Conservation (phyloP, 768 basidiomycete genomes). For the Amanita polypyramis region DNA sequence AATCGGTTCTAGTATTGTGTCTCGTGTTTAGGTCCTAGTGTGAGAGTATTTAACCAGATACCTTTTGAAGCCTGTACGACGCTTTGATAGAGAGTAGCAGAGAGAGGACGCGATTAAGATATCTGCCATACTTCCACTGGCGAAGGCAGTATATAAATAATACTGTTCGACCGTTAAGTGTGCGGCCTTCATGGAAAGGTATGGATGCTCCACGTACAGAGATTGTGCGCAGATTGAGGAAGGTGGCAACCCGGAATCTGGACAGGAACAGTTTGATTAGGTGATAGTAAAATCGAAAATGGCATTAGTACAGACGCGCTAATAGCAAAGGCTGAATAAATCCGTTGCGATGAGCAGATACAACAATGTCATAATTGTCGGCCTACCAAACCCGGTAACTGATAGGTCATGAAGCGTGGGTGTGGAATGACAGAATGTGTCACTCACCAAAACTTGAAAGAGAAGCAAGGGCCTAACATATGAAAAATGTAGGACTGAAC, state of each 20-base stretch:
- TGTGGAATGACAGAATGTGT: not conserved
- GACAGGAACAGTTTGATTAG: not conserved
- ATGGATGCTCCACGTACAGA: constrained; percentile 14
- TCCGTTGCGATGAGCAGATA: not conserved
- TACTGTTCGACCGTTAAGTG: constrained; percentile 12
- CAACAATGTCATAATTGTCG: not conserved
- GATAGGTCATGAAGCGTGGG: not conserved
- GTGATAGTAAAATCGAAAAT: not conserved
- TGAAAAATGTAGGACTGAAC: not conserved
- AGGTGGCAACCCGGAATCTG: constrained; percentile 17
- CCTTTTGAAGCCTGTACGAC: constrained; percentile 20
- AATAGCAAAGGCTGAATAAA: constrained; percentile 17
- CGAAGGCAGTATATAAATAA: constrained; percentile 21
- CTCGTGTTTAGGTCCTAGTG: not conserved
- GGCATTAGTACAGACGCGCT: constrained; percentile 16
- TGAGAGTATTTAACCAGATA: constrained; percentile 6
- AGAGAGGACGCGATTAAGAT: constrained; percentile 25
- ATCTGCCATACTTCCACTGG: constrained; percentile 29
- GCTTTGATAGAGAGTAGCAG: constrained; percentile 21
- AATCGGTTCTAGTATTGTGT: constrained; percentile 24
- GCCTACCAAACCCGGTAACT: constrained; percentile 11
- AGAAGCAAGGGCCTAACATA: constrained; percentile 10
- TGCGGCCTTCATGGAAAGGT: too few species aligned
- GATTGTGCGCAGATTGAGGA: constrained; percentile 17
- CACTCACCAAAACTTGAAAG: constrained; percentile 12